A percentile compares a stretch with the other conserved stretches of the same genome.
Evolutionary conservation across 2,329 filamentous ascomycete species (phyloP).

Genomic region (Hypoxylon sp.): DNA sequence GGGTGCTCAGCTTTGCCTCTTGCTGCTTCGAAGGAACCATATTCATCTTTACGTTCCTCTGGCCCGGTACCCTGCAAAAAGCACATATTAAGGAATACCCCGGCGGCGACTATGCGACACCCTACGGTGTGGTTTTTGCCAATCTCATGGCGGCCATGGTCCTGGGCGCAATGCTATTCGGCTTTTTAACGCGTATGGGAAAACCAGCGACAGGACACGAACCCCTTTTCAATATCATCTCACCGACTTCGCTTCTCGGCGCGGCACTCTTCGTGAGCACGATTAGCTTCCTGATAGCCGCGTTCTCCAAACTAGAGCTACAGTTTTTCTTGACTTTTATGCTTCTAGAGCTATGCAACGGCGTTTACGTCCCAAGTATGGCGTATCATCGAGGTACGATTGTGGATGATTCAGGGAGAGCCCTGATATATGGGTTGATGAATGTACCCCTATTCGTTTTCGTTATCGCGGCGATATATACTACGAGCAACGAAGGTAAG

Average conservation of each 20-base stretch:
- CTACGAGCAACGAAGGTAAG: constrained; percentile 48
- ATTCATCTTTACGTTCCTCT: constrained; percentile 52
- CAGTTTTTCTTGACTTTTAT: constrained; percentile 47
- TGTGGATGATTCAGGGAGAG: constrained; percentile 47
- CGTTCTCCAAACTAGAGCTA: constrained; percentile 40
- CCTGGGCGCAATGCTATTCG: constrained; percentile 67
- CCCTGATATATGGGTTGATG: constrained; percentile 51
- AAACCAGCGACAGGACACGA: constrained; percentile 12
- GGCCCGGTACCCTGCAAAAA: constrained; percentile 49
- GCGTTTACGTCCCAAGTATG: constrained; percentile 51
- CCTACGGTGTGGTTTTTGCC: constrained; percentile 67
- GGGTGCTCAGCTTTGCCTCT: constrained; percentile 50
- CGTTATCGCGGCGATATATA: constrained; percentile 61
- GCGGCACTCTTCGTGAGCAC: constrained; percentile 43
- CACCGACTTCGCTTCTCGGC: constrained; percentile 41
- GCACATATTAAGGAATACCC: constrained; percentile 43
- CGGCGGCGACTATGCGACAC: constrained; percentile 30
- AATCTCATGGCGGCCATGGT: constrained; percentile 71
- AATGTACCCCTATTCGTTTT: constrained; percentile 68
- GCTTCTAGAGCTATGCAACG: constrained; percentile 51
- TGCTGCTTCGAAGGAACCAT: constrained; percentile 53
- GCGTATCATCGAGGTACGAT: constrained; percentile 49
- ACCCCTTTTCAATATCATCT: constrained; percentile 5
- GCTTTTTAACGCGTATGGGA: constrained; percentile 44
- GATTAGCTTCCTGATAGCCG: constrained; percentile 41